Evolutionary conservation across 2,329 filamentous ascomycete genomes (phyloP), one percentile per base, ranked within the genome.

Genomic region (Triangularia verruculosa): DNA sequence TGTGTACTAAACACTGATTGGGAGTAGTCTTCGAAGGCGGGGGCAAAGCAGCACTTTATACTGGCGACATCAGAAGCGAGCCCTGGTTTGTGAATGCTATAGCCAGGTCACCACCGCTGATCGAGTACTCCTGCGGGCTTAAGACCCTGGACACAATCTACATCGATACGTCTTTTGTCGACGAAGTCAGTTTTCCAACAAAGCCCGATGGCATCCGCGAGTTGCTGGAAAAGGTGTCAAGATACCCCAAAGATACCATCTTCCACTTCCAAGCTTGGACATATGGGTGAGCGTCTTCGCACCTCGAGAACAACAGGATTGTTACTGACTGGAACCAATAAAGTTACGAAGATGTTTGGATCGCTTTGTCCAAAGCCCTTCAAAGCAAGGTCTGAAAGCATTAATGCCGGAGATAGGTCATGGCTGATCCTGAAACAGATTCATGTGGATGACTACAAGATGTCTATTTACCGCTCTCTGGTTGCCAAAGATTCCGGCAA

Each of bases 261-360:
- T 97, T 97, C 71, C 90, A 96, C 74, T 83, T 98, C 54, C 86
- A 93, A 62, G 86, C 92, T 0, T 97, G 93, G 93, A 97, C 94
- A 0, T 95, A 95, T 72, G 91, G 91, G 69, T 78, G 72, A 62
- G 71, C 57, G 6, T 32, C 62, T 63, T 7, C 58, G 15, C 1
- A 25, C 30, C 4, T 9, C 15, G 13, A 47, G 11, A 34, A 1
- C 9, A 0, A 17, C 17, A 5, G 39, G 12, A 1, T 27, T 24
- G 17, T 4, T 27, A 13, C 64, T 67, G 25, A 67, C 43, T 13
- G 15, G 8, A 17, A 34, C 1, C 5, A 15, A 17, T 0, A 12
- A 17, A 83, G 82, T 0, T 97, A 97, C 67, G 93, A 98, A 73
- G 90, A 96, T 59, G 92, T 97, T 0, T 97, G 93, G 93, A 80